Percentiles rank a stretch among this genome's conserved stretches.
These are phyloP conservation scores for Globisporangium rhizosaccharum DNA, from an alignment of 352 stramenopile genomes.

Conservation along the genomic window DNA sequence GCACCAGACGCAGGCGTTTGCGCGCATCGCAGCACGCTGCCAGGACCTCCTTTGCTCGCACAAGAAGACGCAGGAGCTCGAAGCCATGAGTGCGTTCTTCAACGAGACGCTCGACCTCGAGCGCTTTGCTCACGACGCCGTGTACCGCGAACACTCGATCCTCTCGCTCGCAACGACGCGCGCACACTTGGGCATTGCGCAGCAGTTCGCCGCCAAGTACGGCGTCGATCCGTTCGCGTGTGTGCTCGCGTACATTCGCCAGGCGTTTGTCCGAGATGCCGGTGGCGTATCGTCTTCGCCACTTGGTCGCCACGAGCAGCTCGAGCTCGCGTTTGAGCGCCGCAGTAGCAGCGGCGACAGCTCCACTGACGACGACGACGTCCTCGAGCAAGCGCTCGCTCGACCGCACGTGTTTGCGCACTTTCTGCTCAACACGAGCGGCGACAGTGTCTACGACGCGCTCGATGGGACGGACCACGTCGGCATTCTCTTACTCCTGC, in stretches of 20 bases:
- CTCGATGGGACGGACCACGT: slow-evolving; percentile 66
- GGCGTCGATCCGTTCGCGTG: slow-evolving; percentile 57
- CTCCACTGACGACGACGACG: slow-evolving; percentile 27
- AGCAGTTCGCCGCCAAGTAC: slow-evolving; percentile 66
- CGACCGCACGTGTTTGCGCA: slow-evolving; percentile 42
- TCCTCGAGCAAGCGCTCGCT: slow-evolving; percentile 63
- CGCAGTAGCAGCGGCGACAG: background rate
- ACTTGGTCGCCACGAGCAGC: slow-evolving; percentile 42
- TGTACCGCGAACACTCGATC: slow-evolving; percentile 47
- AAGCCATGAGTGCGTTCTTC: slow-evolving; percentile 59
- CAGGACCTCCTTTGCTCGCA: slow-evolving; percentile 42
- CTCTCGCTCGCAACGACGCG: slow-evolving; percentile 44
- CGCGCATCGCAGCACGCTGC: slow-evolving; percentile 38
- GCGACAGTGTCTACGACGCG: slow-evolving; percentile 41
- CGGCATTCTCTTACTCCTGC: slow-evolving; percentile 55
- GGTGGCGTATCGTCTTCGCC: background rate
- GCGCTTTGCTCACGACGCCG: slow-evolving; percentile 38
- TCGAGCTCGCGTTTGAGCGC: slow-evolving; percentile 50
- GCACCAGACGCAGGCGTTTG: slow-evolving; percentile 11
- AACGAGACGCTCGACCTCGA: slow-evolving; percentile 53
- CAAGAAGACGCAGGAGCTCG: slow-evolving; percentile 52
- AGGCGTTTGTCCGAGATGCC: slow-evolving; percentile 24
- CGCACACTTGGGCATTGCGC: slow-evolving; percentile 37
- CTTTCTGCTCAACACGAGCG: slow-evolving; percentile 36
- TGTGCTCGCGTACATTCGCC: slow-evolving; percentile 56